Percentiles rank a stretch among this genome's conserved stretches.
phyloP scores from a whole-genome alignment of 1,284 basidiomycete genomes.

The Wolfiporia cocos region DNA sequence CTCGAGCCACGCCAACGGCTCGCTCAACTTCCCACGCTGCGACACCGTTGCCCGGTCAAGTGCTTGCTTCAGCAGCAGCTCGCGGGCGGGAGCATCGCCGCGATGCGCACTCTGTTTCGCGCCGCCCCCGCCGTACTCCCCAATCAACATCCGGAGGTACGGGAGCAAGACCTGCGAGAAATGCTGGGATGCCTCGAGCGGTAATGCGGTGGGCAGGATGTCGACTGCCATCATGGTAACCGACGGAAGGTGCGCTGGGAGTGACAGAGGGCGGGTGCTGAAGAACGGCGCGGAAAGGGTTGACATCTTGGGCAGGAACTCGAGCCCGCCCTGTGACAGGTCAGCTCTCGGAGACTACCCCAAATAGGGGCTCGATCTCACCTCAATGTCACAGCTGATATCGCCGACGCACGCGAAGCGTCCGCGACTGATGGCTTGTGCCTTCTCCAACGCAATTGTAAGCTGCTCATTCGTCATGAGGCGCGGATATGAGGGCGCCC shows the following conservation, averaged over 20 bases:
- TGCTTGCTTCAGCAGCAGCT: constrained; percentile 32
- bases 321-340: constrained; percentile 63
- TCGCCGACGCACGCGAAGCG: constrained; percentile 75
- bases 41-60: constrained; percentile 70
- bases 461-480: constrained; percentile 71
- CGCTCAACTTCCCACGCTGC: constrained; percentile 46
- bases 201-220: constrained; percentile 81
- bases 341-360: constrained; percentile 1
- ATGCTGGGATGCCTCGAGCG: constrained; percentile 72
- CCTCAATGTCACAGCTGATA: constrained; percentile 81
- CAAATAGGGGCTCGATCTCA: constrained; percentile 23
- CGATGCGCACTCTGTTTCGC: too few species aligned
- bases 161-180: constrained; percentile 67
- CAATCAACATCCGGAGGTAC: constrained; percentile 60
- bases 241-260: constrained; percentile 42
- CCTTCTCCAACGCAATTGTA: constrained; percentile 41
- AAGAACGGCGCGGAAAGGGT: constrained; percentile 77
- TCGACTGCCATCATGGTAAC: constrained; percentile 84
- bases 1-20: constrained; percentile 55
- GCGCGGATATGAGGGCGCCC: constrained; percentile 72
- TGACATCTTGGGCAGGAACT: constrained; percentile 72
- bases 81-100: constrained; percentile 17
- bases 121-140: too few species aligned
- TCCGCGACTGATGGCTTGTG: constrained; percentile 42
- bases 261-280: constrained; percentile 36